Evolutionary conservation across 164 flowering plant species (phyloP).

Genomic region (Stephania yunnanensis): DNA sequence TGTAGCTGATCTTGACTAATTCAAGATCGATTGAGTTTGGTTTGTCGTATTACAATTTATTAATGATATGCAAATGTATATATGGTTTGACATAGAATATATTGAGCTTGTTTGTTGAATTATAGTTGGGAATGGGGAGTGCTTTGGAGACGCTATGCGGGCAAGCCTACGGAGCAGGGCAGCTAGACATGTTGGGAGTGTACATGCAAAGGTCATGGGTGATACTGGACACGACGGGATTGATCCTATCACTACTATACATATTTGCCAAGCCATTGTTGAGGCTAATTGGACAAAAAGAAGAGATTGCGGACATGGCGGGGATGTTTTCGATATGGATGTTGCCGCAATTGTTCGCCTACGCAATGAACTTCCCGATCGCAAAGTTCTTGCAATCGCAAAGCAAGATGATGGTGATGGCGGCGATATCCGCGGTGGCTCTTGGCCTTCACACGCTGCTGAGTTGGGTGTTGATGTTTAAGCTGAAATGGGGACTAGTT

Average conservation of each 20-base stretch:
- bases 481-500: constrained; percentile 58
- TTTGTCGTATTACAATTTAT: too few species aligned
- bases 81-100: too few species aligned
- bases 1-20: too few species aligned
- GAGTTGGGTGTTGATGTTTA: constrained; percentile 52
- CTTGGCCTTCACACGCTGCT: constrained; percentile 39
- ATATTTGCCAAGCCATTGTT: constrained; percentile 32
- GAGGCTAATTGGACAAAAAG: constrained; percentile 31
- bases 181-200: constrained; percentile 59
- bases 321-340: constrained; percentile 50
- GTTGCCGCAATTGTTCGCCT: constrained; percentile 66
- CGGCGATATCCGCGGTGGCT: constrained; percentile 36
- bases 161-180: constrained; percentile 72
- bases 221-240: constrained; percentile 40
- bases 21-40: too few species aligned
- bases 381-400: constrained; percentile 66
- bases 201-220: constrained; percentile 84
- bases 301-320: constrained; percentile 36
- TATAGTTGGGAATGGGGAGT: constrained; percentile 78
- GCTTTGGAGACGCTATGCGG: constrained; percentile 85
- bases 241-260: constrained; percentile 30
- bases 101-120: too few species aligned
- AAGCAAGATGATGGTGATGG: constrained; percentile 59
- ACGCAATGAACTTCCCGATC: constrained; percentile 49
- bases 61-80: too few species aligned